Base-by-base conservation (phyloP, 2,329 filamentous ascomycete species). In the Paramyrothecium sp. region DNA sequence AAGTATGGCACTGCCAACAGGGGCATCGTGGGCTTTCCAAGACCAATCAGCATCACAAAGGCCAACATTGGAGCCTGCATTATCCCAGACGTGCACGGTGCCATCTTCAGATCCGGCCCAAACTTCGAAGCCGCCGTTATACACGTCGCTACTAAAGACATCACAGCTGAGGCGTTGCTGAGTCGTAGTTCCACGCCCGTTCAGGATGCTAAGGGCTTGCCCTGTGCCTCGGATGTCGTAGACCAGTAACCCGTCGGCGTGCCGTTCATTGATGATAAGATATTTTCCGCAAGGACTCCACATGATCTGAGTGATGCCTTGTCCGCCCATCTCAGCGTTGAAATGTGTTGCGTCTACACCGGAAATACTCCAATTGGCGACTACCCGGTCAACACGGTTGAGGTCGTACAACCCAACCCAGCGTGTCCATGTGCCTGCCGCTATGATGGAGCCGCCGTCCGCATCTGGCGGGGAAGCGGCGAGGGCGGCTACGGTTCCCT, bases 251-350 rank as follows among this genome's bases (percentile, higher is more conserved):
- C 83, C 82, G 7, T 65, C 68, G 0, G 84, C 78, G 61, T 79
- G 79, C 5, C 86, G 78, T 73, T 89, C 86, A 62, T 83, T 84
- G 51, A 88, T 74, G n/a, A 85, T 71, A 20, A 89, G 74, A 65
- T 89, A 89, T 44, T 83, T 76, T 7, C 85, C 86, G 60, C 85
- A 88, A 0, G 81, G 79, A 60, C 84, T 88, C 86, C 86, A 89
- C 4, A 77, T 62, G 1, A 81, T 79, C 70, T 89, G 85, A 13
- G 79, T 73, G 21, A 89, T 84, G 55, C 89, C 90, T 59, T 83
- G 80, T 33, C 89, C 87, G 12, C 80, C 79, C 60, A 86, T 75
- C 17, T 69, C 72, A 26, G 73, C 71, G 2, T 53, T 54, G 22
- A 67, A 69, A 13, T 65, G 65, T 0, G 62, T 62, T 59, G 79